Evolutionary conservation across 352 stramenopile species (phyloP), one percentile per base, ranked within the genome.

Genomic region (Sclerospora graminicola): DNA sequence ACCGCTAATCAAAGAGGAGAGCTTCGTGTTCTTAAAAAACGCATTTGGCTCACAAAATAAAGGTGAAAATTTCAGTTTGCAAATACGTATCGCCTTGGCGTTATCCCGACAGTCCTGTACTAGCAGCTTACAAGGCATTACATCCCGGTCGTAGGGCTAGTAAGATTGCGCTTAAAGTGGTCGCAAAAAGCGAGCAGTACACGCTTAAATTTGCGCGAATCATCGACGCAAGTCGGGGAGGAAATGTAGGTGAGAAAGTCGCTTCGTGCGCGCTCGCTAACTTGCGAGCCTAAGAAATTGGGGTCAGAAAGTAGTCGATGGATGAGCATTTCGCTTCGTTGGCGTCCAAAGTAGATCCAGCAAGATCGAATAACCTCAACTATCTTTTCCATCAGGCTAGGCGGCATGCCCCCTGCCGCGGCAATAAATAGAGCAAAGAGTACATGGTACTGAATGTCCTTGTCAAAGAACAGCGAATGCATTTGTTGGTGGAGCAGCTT

Each of bases 191-290:
- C 58, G 21, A 61, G 72, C 9, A 89, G 55, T 20, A 85, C 74
- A 24, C 77, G 77, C 30, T 79, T 82, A 38, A 89, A 89, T 45
- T 89, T 89, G 56, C 74, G 74, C 42, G 74, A 60, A 41, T 89
- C 85, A 45, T 86, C 72, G 13, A 79, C 61, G 32, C 74, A 85
- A 14, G 76, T 64, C 21, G 60, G 63, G 23, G 66, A 66, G 8
- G 62, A 76, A 48, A 89, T 83, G 23, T 58, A 82, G 10, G 41
- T 61, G 3, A 68, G 52, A 37, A 89, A 89, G 33, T 86, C 74
- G 16, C 38, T 48, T 24, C 72, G 74, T 36, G 67, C 69, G 14
- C 66, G 66, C 14, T 53, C 48, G 2, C 60, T 64, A 1, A 87
- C 74, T 13, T 78, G 69, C 19, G 71, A 67, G 9, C 71, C 77